Conservation (phyloP, 169 alveolate species). For the Prorocentrum cordatum region DNA sequence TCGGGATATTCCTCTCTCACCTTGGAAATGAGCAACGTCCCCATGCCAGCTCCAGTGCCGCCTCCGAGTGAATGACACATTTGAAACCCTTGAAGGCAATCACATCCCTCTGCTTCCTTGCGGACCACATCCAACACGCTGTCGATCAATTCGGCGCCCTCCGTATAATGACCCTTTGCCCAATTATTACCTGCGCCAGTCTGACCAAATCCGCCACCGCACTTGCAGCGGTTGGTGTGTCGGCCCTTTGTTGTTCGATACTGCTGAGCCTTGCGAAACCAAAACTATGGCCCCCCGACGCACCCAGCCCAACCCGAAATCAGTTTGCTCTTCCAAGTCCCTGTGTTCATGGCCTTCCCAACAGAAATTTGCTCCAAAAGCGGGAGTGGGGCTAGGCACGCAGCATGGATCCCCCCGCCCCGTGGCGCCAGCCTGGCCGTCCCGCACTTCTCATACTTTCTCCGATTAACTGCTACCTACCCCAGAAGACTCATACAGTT, state of each 20-base stretch:
- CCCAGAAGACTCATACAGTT: constrained; percentile 93
- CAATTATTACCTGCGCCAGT: too few relatives aligned
- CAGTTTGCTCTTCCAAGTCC: constrained; percentile 94
- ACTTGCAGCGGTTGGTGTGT: too few relatives aligned
- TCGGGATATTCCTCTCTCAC: constrained; percentile 98
- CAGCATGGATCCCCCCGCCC: constrained; percentile 92
- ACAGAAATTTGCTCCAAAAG: constrained; percentile 95
- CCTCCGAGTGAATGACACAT: too few relatives aligned
- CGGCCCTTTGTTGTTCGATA: constrained; percentile 92
- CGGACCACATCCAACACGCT: too few relatives aligned
- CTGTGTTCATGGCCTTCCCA: constrained; percentile 97
- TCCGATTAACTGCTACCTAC: constrained; percentile 91
- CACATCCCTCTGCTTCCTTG: too few relatives aligned
- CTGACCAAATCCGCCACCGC: too few relatives aligned
- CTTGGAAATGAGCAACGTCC: constrained; percentile 90
- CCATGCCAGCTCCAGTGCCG: constrained; percentile 97
- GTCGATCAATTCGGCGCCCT: too few relatives aligned
- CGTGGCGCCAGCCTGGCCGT: constrained; percentile 95
- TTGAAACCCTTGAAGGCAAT: too few relatives aligned
- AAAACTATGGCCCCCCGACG: constrained; percentile 95
- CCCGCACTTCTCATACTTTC: constrained; percentile 95
- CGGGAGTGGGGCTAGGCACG: constrained; percentile 93
- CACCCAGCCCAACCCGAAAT: constrained; percentile 93
- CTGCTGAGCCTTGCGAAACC: constrained; percentile 89
- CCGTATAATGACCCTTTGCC: too few relatives aligned